Percentiles rank a stretch among this genome's conserved stretches.
phyloP scores from a whole-genome alignment of 805 yeast species.

The Henningerozyma blattae region DNA sequence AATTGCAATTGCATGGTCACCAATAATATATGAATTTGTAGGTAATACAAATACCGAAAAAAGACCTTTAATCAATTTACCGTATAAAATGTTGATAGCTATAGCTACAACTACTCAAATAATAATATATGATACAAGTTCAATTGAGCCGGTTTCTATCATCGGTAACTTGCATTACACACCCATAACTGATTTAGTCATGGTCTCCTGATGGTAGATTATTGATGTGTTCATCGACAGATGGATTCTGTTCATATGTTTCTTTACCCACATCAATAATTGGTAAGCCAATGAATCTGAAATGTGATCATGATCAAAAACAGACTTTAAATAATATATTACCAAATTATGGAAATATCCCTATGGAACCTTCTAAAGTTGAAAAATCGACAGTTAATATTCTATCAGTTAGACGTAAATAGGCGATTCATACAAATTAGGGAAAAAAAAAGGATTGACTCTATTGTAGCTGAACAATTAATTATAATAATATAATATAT shows the following conservation, averaged over 20 bases:
- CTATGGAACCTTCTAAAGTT: neutral
- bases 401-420: neutral
- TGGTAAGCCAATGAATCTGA: no score
- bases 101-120: constrained; percentile 87
- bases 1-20: constrained; percentile 69
- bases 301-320: neutral
- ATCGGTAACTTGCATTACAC: constrained; percentile 79
- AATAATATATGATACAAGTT: constrained; percentile 69
- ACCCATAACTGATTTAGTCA: constrained; percentile 70
- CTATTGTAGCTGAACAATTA: no score
- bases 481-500: no score
- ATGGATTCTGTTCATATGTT: constrained; percentile 78
- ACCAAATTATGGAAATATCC: neutral
- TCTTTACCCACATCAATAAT: constrained; percentile 1
- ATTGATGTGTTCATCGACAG: constrained; percentile 71
- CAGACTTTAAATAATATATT: neutral
- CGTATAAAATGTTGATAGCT: constrained; percentile 79
- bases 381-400: neutral
- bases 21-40: constrained; percentile 33
- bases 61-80: constrained; percentile 36
- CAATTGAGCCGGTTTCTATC: constrained; percentile 53
- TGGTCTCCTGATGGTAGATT: constrained; percentile 74
- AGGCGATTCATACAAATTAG: no score
- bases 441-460: no score
- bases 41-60: constrained; percentile 4